Base-by-base conservation (phyloP, 495 filamentous ascomycete genomes). In the Arthonia radiata region DNA sequence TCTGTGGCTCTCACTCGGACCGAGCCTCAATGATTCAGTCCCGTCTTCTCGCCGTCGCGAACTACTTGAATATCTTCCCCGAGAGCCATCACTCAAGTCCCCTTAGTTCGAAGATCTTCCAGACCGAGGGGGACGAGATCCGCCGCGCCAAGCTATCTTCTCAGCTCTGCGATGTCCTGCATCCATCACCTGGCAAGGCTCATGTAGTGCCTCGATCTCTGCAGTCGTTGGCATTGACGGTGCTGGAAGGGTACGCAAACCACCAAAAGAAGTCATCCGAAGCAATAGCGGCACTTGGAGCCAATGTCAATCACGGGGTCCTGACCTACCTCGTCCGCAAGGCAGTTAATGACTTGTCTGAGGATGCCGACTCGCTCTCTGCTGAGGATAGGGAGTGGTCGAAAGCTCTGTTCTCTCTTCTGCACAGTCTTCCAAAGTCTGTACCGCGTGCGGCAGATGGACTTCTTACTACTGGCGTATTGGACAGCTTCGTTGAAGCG, bases 241-340 rank as follows among this genome's bases (percentile, higher is more conserved):
- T 78, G 0, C 48, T 99, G 21, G 81, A 91, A 46, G 73, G 76
- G 5, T 57, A 94, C 23, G 59, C 71, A 7, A 71, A 72, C 38
- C 72, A 83, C 31, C 74, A 78, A 34, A 41, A 53, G 30, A 86
- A 76, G 39, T 59, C 72, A 13, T 42, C 61, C 11, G 89, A 99
- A 35, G 71, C 94, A 10, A 68, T 75, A 33, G 61, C 76, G 27
- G 82, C 83, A 16, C 52, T 99, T 13, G 83, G 72, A 40, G 73
- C 81, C 30, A 86, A 86, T 45, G 80, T 92, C 29, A 94, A 82
- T 40, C 89, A 99, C 37, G 89, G 89, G 9, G 70, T 94, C 10
- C 59, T 99, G n/a, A 70, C 92, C 41, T 93, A 94, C 42, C 57
- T 90, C 31, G 68, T 91, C 17, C 68, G 83, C 26, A 92, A 83